A percentile compares a stretch with the other conserved stretches of the same genome.
phyloP scores from a whole-genome alignment of 345 rosid species.

The Jatropha curcas region DNA sequence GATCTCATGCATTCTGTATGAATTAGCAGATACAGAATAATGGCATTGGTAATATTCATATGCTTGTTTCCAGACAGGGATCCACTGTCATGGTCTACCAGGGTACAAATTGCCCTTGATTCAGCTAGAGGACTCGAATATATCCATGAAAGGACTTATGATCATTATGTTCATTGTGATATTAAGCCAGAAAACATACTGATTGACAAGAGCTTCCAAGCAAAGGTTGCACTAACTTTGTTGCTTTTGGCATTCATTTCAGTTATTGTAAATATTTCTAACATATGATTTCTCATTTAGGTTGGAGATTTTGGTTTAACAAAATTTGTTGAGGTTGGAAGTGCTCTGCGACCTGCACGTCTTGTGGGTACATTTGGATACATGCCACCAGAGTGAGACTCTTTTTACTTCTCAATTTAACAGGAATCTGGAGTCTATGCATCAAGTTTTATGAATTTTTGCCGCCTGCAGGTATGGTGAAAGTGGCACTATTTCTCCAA shows the following conservation, averaged over 20 bases:
- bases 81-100: constrained; percentile 69
- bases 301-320: constrained; percentile 97
- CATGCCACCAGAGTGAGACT: constrained; percentile 94
- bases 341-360: constrained; percentile 57
- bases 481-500: constrained; percentile 89
- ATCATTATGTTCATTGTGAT: constrained; percentile 94
- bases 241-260: constrained; percentile 4
- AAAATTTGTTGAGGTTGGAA: constrained; percentile 79
- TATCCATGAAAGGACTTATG: constrained; percentile 94
- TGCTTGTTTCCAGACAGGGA: constrained; percentile 57
- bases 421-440: neutral
- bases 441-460: neutral
- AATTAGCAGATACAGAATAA: neutral
- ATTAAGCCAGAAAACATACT: constrained; percentile 92
- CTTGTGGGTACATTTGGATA: constrained; percentile 98
- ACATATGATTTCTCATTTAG: constrained; percentile 37
- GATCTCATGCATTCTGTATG: constrained; percentile 7
- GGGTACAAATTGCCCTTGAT: constrained; percentile 98
- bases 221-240: constrained; percentile 52
- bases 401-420: neutral
- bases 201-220: constrained; percentile 84
- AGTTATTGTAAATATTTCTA: constrained; percentile 5
- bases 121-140: constrained; percentile 98
- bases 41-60: constrained; percentile 12
- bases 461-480: constrained; percentile 64